Base-by-base conservation (phyloP, 495 filamentous ascomycete species). In the Aspergillus mulundensis region DNA sequence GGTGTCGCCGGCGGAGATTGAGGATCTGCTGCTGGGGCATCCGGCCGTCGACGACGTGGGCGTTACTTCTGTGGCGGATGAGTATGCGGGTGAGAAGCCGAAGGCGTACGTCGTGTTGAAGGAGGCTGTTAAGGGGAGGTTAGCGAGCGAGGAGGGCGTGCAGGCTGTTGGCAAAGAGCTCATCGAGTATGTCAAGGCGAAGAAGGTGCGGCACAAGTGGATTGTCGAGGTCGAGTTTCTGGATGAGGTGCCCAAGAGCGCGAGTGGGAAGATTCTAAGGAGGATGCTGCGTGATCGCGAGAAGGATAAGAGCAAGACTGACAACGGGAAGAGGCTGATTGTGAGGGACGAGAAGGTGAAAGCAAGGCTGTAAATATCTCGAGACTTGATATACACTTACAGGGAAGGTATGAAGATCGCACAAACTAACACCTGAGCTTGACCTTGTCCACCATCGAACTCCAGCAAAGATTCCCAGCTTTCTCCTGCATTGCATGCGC, bases 1-100 rank as follows among this genome's bases (percentile, higher is more conserved):
- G 19, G 85, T 90, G 28, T 86, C 84, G 43, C 87, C 86, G 0
- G 86, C 85, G 0, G 87, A 88, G 66, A 68, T 89, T 1, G 86
- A 89, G 61, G 85, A 85, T 53, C 66, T 84, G 18, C 59, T 87
- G 7, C 73, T 86, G 4, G 81, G 81, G 0, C 80, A 86, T 58
- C 50, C 61, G 1, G 73, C 72, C n/a, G 77, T 87, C 0, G 81
- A 83, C 38, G 85, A 87, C 68, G 73, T 75, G 47, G 79, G 82
- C 16, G 80, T 89, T 15, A 69, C 84, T 28, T 78, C 77, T 0
- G 70, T 87, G 19, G 61, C 73, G n/a, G 83, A 85, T 53, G 80
- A 83, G 4, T 83, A 78, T 49, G 66, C 81, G 1, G 87, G 85
- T 0, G 84, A 90, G 59, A 66, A 77, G 30, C 84, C 85, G 0